Percentiles rank a stretch among this genome's conserved stretches.
Conservation (phyloP, 805 yeast genomes). For the Schizosaccharomyces octosporus region DNA sequence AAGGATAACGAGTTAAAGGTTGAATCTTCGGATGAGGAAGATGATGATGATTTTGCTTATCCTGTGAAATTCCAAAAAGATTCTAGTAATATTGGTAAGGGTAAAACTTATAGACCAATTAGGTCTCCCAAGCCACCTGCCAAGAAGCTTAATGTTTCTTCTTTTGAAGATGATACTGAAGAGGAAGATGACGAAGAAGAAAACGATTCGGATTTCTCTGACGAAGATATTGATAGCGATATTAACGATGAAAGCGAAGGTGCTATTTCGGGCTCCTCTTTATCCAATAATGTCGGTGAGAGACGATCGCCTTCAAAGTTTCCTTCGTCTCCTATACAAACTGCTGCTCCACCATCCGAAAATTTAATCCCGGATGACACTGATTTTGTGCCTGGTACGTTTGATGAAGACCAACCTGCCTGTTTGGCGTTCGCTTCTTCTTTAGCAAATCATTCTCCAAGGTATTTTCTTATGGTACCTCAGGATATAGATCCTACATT, state of each 20-base stretch:
- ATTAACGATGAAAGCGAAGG: constrained; percentile 4
- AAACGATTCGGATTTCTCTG: constrained; percentile 1
- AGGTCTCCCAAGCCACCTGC: background rate
- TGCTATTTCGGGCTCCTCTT: constrained; percentile 2
- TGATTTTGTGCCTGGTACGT: constrained; percentile 11
- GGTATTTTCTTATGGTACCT: constrained; percentile 6
- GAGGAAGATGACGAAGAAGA: background rate
- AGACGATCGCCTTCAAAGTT: background rate
- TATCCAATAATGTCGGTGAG: background rate
- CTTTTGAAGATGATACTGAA: background rate
- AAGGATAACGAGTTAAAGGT: background rate
- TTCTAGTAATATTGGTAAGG: background rate
- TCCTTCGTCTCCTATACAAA: constrained; percentile 1
- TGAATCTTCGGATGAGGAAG: background rate
- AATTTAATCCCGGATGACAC: constrained; percentile 10
- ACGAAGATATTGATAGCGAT: constrained; percentile 5
- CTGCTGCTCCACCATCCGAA: constrained; percentile 9
- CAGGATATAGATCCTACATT: constrained; percentile 11
- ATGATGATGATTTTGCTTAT: background rate
- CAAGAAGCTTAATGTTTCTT: background rate
- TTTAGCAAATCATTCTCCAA: constrained; percentile 5
- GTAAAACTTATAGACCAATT: background rate
- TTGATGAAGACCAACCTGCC: constrained; percentile 10
- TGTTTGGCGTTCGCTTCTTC: constrained; percentile 9
- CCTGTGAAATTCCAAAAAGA: background rate